Evolutionary conservation across 345 rosid species (phyloP), one percentile per base, ranked within the genome.

Genomic region (Dipteronia sinensis): DNA sequence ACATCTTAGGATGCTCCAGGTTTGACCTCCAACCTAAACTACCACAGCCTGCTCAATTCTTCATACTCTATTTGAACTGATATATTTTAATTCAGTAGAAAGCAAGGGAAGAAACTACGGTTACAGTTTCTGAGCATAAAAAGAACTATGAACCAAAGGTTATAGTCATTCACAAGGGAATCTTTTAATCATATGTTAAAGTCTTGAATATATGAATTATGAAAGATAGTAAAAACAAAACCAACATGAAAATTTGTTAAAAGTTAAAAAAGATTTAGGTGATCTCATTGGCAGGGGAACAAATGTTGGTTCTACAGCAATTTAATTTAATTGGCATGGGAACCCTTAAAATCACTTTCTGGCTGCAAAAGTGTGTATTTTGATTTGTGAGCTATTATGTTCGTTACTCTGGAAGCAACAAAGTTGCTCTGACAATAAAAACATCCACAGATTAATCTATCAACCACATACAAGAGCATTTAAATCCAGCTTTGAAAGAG

Each of bases 401-500:
- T 10, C 25, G 16, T 25, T 22, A 13, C 34, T 22, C 27, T 10
- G 17, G 42, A 46, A 20, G 59, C 40, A 69, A 23, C 73, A 25
- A 69, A 72, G 47, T 56, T 19, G 10, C n/a, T 38, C 34, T 12
- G 31, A 19, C 31, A 38, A 59, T 59, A 38, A 56, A 56, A 72
- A 13, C 67, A 34, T 38, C 53, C 49, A 72, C 13, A n/a, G 20
- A 6, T 17, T 59, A 40, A 34, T 20, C 17, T n/a, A 11, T 58
- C 29, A 58, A 40, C 66, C 76, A 58, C 67, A 42, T 15, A 16
- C 17, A 59, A 59, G 31, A 58, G 40, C 67, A 72, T 56, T 20
- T 40, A 47, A 58, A n/a, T 3, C 65, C 51, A 34, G 15, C 27
- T 20, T 20, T 19, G 51, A 13, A 56, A 59, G 76, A 42, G 46